Evolutionary conservation across 192 early-diverging fungal species (phyloP), one percentile per base, ranked within the genome.

Genomic region (Coemansia sp.): DNA sequence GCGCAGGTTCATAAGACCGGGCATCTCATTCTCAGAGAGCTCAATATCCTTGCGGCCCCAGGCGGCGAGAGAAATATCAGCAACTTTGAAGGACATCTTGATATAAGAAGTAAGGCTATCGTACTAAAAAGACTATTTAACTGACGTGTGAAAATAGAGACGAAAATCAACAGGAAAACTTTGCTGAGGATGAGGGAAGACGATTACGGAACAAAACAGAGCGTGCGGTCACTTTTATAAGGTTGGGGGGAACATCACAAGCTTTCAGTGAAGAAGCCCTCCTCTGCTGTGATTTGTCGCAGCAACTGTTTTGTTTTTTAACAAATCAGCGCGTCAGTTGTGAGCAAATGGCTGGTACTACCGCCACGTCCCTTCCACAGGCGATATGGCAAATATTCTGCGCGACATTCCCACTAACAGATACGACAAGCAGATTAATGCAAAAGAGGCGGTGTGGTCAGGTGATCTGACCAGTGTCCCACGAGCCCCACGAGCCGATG

Each of bases 31-130:
- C 88, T 98, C 95, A 62, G 93, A 93, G 62, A 88, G 85, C 81
- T 93, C 90, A 73, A 95, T 92, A 82, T 95, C 95, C 88, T 98
- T 98, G 86, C 95, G 92, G 74, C 94, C 96, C 87, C 89, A 98
- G 70, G 92, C 92, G 70, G 94, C 93, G 71, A 95, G 92, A 46
- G 89, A 89, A 74, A 95, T 95, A 82, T 95, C 94, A 67, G 92
- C 92, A 68, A 89, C 88, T 78, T 86, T 84, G 78, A 51, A 81
- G 70, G 74, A 67, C 79, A 82, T 82, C 51, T 27, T 66, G 39
- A 19, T 19, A 10, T 24, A 56, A 27, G 25, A 17, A 17, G 54
- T 4, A 29, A 29, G 23, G 22, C 33, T 36, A 56, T 0, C 1
- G 2, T 56, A 29, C 4, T 25, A 24, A 24, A 24, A 14, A 27